phyloP scores from a whole-genome alignment of 495 filamentous ascomycete species.

The Clohesyomyces aquaticus region DNA sequence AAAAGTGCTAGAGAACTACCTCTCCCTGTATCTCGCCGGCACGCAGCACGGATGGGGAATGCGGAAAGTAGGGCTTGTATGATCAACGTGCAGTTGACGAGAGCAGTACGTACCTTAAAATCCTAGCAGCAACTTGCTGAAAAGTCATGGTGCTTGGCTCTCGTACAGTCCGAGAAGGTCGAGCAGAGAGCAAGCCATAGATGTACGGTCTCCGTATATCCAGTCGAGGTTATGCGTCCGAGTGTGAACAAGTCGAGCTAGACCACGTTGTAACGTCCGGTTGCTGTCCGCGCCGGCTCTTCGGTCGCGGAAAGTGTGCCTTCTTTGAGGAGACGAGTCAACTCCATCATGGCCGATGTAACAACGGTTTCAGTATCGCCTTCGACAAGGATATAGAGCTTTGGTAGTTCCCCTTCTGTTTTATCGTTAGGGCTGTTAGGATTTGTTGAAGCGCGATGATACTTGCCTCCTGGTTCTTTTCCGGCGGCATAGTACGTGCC shows the following conservation, averaged over 20 bases:
- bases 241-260: slow-evolving; percentile 47
- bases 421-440: slow-evolving; percentile 1
- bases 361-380: slow-evolving; percentile 95
- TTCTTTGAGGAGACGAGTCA: slow-evolving; percentile 85
- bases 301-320: slow-evolving; percentile 87
- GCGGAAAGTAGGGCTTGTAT: too few relatives aligned
- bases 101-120: too few relatives aligned
- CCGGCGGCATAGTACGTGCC: slow-evolving; percentile 84
- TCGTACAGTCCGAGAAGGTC: too few relatives aligned
- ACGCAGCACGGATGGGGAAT: too few relatives aligned
- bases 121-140: too few relatives aligned
- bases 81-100: too few relatives aligned
- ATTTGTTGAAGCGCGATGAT: neutral
- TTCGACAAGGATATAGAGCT: slow-evolving; percentile 96
- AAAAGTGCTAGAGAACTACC: too few relatives aligned
- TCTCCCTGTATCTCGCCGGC: too few relatives aligned
- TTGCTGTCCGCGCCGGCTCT: slow-evolving; percentile 74
- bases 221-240: too few relatives aligned
- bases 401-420: slow-evolving; percentile 72
- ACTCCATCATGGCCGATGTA: slow-evolving; percentile 85
- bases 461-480: slow-evolving; percentile 63
- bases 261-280: slow-evolving; percentile 89
- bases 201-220: too few relatives aligned
- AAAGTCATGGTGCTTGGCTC: too few relatives aligned
- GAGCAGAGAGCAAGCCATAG: too few relatives aligned